Percentiles rank a stretch among this genome's conserved stretches.
Conservation (phyloP, 2,329 filamentous ascomycete species). For the Talaromyces sp. region DNA sequence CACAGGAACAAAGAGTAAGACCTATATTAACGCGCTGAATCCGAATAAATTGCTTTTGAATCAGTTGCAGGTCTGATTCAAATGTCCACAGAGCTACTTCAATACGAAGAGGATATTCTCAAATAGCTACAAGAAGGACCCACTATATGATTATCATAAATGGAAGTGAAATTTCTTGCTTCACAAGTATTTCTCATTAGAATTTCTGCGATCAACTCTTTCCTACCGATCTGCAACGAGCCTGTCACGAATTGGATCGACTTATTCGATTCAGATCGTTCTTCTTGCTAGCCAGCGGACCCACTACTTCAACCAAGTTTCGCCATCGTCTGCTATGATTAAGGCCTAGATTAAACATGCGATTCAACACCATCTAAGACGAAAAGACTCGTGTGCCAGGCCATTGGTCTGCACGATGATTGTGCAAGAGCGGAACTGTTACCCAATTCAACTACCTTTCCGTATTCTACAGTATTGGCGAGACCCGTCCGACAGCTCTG, state of each 20-base stretch:
- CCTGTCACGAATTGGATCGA: not conserved
- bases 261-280: not conserved
- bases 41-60: no score
- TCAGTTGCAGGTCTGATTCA: no score
- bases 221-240: not conserved
- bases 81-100: no score
- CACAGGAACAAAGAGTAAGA: not conserved
- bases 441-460: no score
- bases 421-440: no score
- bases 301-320: not conserved
- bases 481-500: no score
- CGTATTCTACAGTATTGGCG: no score
- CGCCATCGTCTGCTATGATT: not conserved
- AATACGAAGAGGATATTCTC: no score
- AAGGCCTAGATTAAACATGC: not conserved
- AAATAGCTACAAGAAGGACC: not conserved
- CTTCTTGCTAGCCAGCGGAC: not conserved
- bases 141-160: not conserved
- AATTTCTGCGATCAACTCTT: not conserved
- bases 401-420: not conserved
- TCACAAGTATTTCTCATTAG: no score
- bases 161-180: not conserved
- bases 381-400: not conserved
- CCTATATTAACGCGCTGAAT: no score
- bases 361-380: not conserved